Base-by-base conservation (phyloP, 805 yeast genomes). In the Zygoascus bituminiphila region DNA sequence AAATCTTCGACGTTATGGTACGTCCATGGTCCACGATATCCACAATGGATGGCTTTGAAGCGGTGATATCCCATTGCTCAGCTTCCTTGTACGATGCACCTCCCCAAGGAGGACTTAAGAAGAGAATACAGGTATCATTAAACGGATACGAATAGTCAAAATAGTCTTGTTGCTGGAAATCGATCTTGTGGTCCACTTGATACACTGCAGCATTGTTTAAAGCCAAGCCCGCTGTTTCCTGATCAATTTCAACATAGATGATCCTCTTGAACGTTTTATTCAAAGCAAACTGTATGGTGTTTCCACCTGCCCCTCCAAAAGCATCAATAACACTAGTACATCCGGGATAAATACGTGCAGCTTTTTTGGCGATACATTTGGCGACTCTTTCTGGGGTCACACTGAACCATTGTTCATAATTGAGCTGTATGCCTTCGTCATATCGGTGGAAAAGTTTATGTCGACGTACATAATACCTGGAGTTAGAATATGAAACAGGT, bases 301-400 rank as follows among this genome's bases (percentile, higher is more conserved):
- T 87, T 0, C 95, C 95, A 1, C 95, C 96, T 1, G 88, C 95
- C 0, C 96, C 96, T 54, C 91, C 81, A 57, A 86, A 85, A 1
- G 84, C 73, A 58, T 88, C 96, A 12, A 83, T 61, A 0, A 81
- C 65, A 2, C 43, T 48, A 2, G 48, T 46, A 3, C 53, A 50
- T 3, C 44, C 41, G 1, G 62, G 62, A 22, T 44, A 56, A 10
- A 54, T 40, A 10, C 46, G 29, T 7, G 23, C 29, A 3, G 57
- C 45, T 15, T 52, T 50, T 5, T 44, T 45, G 2, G 69, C 69
- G 1, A 66, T 70, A 2, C 55, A 57, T 4, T 53, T 54, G 81
- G 96, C 93, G 1, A 85, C 67, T 1, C 62, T 57, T 58, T 89
- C 97, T 0, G 95, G 89, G 0, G 98, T 89, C 4, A 88, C 95